Base-by-base conservation (phyloP, 2,329 filamentous ascomycete genomes). In the Paraphoma chrysanthemicola region DNA sequence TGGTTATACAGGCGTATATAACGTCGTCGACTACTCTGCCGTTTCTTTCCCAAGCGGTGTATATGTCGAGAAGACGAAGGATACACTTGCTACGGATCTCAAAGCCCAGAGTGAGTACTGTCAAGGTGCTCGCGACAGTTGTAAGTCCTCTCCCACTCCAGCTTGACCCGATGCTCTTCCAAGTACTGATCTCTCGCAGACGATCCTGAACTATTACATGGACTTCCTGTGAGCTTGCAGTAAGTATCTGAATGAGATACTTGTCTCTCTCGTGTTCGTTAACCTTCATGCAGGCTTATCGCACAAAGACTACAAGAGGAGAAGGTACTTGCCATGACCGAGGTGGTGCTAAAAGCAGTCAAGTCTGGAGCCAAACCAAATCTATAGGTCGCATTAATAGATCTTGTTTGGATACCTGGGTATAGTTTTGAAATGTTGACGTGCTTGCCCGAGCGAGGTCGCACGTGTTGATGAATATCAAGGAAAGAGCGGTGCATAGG, bases 1-100 rank as follows among this genome's bases (percentile, higher is more conserved):
- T 11, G 79, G 79, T 2, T 80, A 80, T 45, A 80, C 78, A 3
- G 77, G 75, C n/a, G 78, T 83, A 0, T 82, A 75, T 56, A 83
- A 83, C 47, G 72, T 82, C 6, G 68, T 82, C 4, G 81, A 83
- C 56, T 83, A 82, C 56, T 73, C 77, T 41, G 73, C 78, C 0
- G 73, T 78, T 2, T 80, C 78, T 0, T 82, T 83, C 52, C 81
- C 81, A 1, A 73, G 69, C 9, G 80, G 79, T 0, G 51, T 80
- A 0, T 54, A 51, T 17, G 80, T 71, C 6, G 77, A 81, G 45
- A 77, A 76, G 52, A 61, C 70, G 18, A 62, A 75, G 29, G 80
- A 82, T 46, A 56, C 63, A 16, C 61, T 63, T 41, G 30, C 61
- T 12, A 38, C 56, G 1, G 68, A 70, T 5, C 59, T 72, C 8